Percentiles rank a stretch among this genome's conserved stretches.
Conservation (phyloP, 2,329 filamentous ascomycete genomes). For the Pseudogymnoascus sp. region DNA sequence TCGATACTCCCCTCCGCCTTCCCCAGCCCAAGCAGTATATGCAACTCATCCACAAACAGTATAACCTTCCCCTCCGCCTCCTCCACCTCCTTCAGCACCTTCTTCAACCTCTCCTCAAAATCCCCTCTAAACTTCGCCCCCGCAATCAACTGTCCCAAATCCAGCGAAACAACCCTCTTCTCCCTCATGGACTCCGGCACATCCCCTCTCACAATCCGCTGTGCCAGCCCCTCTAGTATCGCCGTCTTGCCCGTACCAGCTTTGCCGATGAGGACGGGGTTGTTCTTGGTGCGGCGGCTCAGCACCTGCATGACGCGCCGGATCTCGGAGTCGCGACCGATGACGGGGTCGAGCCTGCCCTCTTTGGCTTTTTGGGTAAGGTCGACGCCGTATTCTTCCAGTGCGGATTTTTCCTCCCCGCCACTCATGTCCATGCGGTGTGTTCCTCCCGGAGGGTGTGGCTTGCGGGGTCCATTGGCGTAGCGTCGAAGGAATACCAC, state of each 20-base stretch:
- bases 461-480: constrained; percentile 59
- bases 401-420: constrained; percentile 70
- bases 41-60: constrained; percentile 90
- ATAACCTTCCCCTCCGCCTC: constrained; percentile 85
- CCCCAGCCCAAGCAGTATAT: constrained; percentile 83
- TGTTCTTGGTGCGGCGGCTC: too few species aligned
- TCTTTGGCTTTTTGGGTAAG: constrained; percentile 77
- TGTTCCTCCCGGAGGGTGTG: constrained; percentile 84
- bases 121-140: constrained; percentile 94
- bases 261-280: constrained; percentile 80
- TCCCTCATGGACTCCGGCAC: constrained; percentile 95
- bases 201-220: constrained; percentile 84
- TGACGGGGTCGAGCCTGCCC: constrained; percentile 92
- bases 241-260: constrained; percentile 90
- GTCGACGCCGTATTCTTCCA: constrained; percentile 89
- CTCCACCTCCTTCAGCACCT: constrained; percentile 84
- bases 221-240: constrained; percentile 81
- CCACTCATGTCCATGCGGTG: constrained; percentile 86
- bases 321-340: constrained; percentile 86
- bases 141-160: constrained; percentile 87
- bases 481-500: constrained; percentile 44
- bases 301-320: too few species aligned
- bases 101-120: constrained; percentile 90
- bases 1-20: constrained; percentile 97
- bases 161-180: constrained; percentile 80